phyloP scores from a whole-genome alignment of 2,329 filamentous ascomycete genomes.

The Chrysosphaeria jannelii region DNA sequence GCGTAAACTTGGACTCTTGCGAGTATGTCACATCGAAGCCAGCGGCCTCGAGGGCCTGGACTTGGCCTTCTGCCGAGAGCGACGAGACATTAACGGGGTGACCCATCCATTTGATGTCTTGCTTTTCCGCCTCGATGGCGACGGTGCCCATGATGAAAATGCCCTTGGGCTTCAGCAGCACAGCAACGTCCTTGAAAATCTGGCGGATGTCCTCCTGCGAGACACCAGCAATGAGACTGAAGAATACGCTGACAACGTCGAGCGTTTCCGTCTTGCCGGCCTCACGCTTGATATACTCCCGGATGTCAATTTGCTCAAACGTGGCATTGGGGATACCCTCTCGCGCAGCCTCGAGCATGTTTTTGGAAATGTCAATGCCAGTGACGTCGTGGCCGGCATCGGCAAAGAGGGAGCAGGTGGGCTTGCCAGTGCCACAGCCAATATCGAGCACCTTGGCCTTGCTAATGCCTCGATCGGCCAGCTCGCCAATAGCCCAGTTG shows the following conservation, averaged over 20 bases:
- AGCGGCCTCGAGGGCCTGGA: conserved; percentile 4
- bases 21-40: conserved; percentile 5
- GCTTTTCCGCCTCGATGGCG: conserved; percentile 5
- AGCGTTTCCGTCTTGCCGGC: conserved; percentile 1
- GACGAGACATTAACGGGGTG: conserved; percentile 6
- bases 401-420: conserved; percentile 6
- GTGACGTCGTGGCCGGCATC: conserved; percentile 7
- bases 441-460: conserved; percentile 6
- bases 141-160: conserved; percentile 12
- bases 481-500: conserved; percentile 6
- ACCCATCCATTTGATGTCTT: conserved; percentile 7
- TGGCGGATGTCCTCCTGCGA: conserved; percentile 6
- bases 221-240: conserved; percentile 7
- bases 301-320: conserved; percentile 6
- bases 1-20: conserved; percentile 4
- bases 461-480: conserved; percentile 1
- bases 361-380: conserved; percentile 7
- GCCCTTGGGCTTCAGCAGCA: conserved; percentile 9
- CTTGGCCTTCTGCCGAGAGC: conserved; percentile 5
- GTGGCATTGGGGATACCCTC: conserved; percentile 6
- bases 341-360: conserved; percentile 6
- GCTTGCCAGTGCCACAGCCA: conserved; percentile 8
- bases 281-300: conserved; percentile 4
- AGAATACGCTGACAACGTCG: conserved; percentile 7
- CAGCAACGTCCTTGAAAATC: conserved; percentile 6